A percentile compares a stretch with the other conserved stretches of the same genome.
Evolutionary conservation across 805 yeast species (phyloP).

Genomic region (Starmerella stellata): DNA sequence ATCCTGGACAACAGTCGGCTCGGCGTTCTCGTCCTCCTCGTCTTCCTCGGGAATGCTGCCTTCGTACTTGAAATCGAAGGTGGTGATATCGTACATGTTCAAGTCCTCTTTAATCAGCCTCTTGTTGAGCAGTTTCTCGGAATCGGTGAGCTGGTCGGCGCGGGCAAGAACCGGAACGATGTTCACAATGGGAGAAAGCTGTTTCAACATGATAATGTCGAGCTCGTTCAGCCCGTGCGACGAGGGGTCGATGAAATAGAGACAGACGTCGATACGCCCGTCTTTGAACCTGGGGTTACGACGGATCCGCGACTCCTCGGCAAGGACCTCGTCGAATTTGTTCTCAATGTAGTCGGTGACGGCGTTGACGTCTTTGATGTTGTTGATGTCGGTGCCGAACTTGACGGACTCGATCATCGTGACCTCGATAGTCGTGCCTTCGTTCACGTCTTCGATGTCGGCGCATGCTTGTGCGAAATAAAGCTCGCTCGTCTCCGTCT

Average conservation of each 20-base stretch:
- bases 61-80: slow-evolving; percentile 59
- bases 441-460: slow-evolving; percentile 37
- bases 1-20: slow-evolving; percentile 25
- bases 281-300: slow-evolving; percentile 56
- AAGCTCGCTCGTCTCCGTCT: slow-evolving; percentile 2
- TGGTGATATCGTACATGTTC: slow-evolving; percentile 39
- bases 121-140: slow-evolving; percentile 42
- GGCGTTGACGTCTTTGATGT: slow-evolving; percentile 31
- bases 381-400: slow-evolving; percentile 55
- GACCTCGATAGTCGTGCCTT: slow-evolving; percentile 24
- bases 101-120: slow-evolving; percentile 40
- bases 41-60: slow-evolving; percentile 42
- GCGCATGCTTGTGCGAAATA: slow-evolving; percentile 22
- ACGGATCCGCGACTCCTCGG: slow-evolving; percentile 56
- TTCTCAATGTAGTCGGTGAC: slow-evolving; percentile 44
- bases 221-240: slow-evolving; percentile 41
- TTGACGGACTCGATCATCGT: slow-evolving; percentile 57
- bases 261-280: slow-evolving; percentile 55
- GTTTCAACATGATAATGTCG: slow-evolving; percentile 59
- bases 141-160: slow-evolving; percentile 57
- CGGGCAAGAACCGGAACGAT: slow-evolving; percentile 67
- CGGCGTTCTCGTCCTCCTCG: slow-evolving; percentile 23
- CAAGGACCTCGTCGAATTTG: slow-evolving; percentile 52
- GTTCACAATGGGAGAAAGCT: slow-evolving; percentile 54
- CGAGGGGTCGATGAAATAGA: slow-evolving; percentile 54